phyloP scores from a whole-genome alignment of 306 rosid species.

The Quercus gilva region DNA sequence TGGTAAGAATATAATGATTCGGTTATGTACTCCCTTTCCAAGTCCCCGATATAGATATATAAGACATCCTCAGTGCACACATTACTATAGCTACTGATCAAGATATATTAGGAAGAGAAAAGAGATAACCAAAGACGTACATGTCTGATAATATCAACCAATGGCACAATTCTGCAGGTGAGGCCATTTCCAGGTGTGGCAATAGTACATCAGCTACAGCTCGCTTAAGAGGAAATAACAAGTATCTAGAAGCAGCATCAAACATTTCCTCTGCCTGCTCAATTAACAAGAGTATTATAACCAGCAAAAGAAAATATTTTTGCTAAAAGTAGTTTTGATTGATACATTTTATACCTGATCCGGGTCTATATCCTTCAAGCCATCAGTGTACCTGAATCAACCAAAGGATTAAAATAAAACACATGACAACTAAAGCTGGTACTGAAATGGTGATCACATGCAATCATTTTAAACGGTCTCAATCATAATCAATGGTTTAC shows the following conservation, averaged over 20 bases:
- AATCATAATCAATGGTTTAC: background rate
- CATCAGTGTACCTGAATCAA: constrained; percentile 83
- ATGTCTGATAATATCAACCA: constrained; percentile 87
- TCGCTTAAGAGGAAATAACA: constrained; percentile 88
- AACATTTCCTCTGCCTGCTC: constrained; percentile 87
- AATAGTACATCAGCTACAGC: constrained; percentile 85
- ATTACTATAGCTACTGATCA: constrained; percentile 3
- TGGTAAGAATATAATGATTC: background rate
- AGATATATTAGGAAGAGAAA: constrained; percentile 12
- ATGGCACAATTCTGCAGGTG: constrained; percentile 85
- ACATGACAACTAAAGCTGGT: background rate
- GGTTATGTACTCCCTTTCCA: background rate
- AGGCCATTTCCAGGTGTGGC: constrained; percentile 75
- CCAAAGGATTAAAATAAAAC: constrained; percentile 24
- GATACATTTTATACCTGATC: constrained; percentile 58
- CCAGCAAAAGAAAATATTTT: constrained; percentile 10
- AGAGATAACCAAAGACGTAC: constrained; percentile 38
- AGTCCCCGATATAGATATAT: background rate
- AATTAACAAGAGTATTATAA: constrained; percentile 23
- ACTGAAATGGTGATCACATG: background rate
- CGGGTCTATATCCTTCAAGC: constrained; percentile 75
- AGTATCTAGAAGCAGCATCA: constrained; percentile 89
- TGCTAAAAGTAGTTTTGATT: constrained; percentile 9
- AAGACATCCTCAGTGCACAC: background rate
- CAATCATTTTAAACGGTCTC: background rate